A percentile compares a stretch with the other conserved stretches of the same genome.
Conservation (phyloP, 192 early-diverging fungal species). For the Physocladia obscura region DNA sequence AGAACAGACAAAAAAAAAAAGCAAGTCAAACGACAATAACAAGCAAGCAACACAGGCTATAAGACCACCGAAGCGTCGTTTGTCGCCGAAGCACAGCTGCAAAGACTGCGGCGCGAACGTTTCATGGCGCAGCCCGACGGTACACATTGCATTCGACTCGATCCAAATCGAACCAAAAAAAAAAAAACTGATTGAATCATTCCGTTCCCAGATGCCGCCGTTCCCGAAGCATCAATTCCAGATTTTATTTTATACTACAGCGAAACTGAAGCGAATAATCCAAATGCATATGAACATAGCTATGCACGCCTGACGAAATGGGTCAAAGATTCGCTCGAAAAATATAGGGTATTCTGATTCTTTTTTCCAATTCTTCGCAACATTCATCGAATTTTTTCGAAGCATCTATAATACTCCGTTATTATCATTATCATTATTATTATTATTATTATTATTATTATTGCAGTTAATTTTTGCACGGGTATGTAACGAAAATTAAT, state of each 20-base stretch:
- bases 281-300: conserved; percentile 76
- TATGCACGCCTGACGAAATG: conserved; percentile 79
- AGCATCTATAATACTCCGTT: no score
- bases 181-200: no score
- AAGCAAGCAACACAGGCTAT: conserved; percentile 4
- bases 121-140: no score
- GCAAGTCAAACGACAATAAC: neutral
- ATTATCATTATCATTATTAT: no score
- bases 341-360: conserved; percentile 88
- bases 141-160: no score
- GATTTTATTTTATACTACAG: conserved; percentile 68
- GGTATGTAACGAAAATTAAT: no score
- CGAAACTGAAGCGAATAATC: conserved; percentile 73
- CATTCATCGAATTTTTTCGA: neutral
- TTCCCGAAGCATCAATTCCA: conserved; percentile 54
- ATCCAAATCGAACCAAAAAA: no score
- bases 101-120: neutral
- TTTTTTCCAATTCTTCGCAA: neutral
- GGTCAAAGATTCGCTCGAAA: conserved; percentile 93
- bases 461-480: no score
- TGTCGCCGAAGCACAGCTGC: neutral
- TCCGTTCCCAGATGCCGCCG: neutral
- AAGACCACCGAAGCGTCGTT: conserved; percentile 8
- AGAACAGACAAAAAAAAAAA: neutral
- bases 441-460: no score